Base-by-base conservation (phyloP, 1,139 yeast species). In the Meyerozyma carpophila region DNA sequence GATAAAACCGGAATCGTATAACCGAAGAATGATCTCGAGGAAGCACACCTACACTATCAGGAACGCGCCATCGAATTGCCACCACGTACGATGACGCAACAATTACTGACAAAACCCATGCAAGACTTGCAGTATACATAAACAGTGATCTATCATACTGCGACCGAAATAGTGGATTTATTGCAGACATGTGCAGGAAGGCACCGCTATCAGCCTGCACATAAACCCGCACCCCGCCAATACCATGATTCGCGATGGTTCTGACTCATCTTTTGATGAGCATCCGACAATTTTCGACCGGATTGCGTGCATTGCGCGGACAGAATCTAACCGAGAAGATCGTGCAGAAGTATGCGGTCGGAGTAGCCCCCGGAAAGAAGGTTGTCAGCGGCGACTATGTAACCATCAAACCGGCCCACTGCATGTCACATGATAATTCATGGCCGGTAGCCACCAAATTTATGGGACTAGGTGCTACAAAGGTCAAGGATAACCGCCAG, bases 401-500 rank as follows among this genome's bases (percentile, higher is more conserved):
- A 44, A 82, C 96, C 7, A 91, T 94, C 59, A 79, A 75, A 58
- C 99, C 99, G 8, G 94, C 96, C 7, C 96, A 93, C 69, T 93
- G 96, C 65, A 93, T 94, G 98, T 88, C 98, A 11, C 99, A 93
- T 63, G 99, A 93, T 64, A 93, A 93, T 66, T 84, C 97, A 42
- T 93, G 99, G 98, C 99, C 99, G 0, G 97, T 93, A 25, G 98
- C 98, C 1, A 76, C 93, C 57, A 93, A 93, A 68, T 93, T 94
- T 66, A 89, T 82, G 84, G 96, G 96, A 6, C 75, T 93, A 34
- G 98, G 98, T 1, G 98, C 97, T 38, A 79, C 81, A 20, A 73
- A 79, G 49, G 87, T 93, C 49, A 80, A 84, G 55, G 86, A 93
- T 58, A 84, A 86, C 58, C 75, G 88, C 47, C 99, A 93, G 68